These are phyloP conservation scores for Fraxinus pennsylvanica DNA, from an alignment of 257 asterid genomes.

Conservation along the genomic window DNA sequence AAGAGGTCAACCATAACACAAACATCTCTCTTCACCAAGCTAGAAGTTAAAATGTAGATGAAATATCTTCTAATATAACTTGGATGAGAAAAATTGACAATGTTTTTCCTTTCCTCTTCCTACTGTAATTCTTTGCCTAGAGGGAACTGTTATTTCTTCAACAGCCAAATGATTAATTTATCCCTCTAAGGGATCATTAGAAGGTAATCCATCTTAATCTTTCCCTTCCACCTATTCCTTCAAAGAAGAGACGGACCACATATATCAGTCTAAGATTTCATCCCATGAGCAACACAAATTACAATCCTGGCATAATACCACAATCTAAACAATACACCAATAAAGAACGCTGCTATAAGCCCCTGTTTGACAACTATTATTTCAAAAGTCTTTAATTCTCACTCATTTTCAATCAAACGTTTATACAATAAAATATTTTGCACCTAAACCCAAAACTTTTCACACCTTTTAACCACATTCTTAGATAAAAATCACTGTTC, in stretches of 20 bases:
- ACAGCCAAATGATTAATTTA: not conserved
- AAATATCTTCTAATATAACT: no score
- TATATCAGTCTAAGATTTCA: not conserved
- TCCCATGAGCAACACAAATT: not conserved
- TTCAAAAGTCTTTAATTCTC: no score
- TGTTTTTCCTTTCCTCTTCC: not conserved
- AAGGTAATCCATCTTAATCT: not conserved
- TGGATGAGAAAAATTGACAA: no score
- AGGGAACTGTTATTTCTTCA: not conserved
- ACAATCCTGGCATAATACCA: not conserved
- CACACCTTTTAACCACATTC: no score
- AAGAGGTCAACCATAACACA: not conserved
- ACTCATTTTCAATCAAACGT: no score
- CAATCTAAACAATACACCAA: not conserved
- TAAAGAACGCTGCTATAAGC: no score
- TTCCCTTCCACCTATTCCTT: not conserved
- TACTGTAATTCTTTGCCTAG: not conserved
- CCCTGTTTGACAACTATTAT: no score
- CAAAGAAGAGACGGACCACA: not conserved
- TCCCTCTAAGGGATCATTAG: not conserved
- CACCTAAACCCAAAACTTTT: no score
- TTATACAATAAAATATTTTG: no score
- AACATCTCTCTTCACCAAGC: not conserved
- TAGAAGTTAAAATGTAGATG: not conserved
- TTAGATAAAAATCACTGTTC: no score